phyloP scores from a whole-genome alignment of 2,329 filamentous ascomycete genomes.

The Pseudocercospora vitis region DNA sequence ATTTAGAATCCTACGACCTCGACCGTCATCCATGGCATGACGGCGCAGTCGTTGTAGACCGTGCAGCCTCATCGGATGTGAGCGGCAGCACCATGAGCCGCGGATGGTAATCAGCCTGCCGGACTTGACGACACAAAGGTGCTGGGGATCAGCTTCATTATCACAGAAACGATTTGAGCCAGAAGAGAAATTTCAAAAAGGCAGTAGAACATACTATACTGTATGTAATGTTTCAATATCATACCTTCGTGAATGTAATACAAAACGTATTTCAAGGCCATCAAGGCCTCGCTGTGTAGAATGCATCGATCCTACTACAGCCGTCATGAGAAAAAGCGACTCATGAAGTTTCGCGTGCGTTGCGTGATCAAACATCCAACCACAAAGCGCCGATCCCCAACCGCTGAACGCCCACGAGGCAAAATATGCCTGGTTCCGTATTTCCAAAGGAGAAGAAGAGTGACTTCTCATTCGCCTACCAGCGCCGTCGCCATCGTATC shows the following conservation, averaged over 20 bases:
- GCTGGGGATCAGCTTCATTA: too few species aligned
- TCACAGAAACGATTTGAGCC: too few species aligned
- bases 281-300: not conserved
- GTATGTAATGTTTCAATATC: not conserved
- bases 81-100: too few species aligned
- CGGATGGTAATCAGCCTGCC: too few species aligned
- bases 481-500: not conserved
- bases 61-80: too few species aligned
- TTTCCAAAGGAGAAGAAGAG: constrained; percentile 1
- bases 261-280: not conserved
- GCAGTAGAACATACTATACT: not conserved
- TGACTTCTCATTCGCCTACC: not conserved
- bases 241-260: not conserved
- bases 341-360: not conserved
- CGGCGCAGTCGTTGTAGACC: too few species aligned
- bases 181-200: too few species aligned
- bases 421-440: constrained; percentile 2
- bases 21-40: too few species aligned
- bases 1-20: too few species aligned
- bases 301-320: not conserved
- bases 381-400: too few species aligned
- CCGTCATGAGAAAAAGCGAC: not conserved
- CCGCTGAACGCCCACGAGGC: not conserved
- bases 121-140: too few species aligned
- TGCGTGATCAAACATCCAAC: not conserved